Percentiles rank a stretch among this genome's conserved stretches.
Evolutionary conservation across 2,329 filamentous ascomycete species (phyloP).

Genomic region (Diatrype stigma): DNA sequence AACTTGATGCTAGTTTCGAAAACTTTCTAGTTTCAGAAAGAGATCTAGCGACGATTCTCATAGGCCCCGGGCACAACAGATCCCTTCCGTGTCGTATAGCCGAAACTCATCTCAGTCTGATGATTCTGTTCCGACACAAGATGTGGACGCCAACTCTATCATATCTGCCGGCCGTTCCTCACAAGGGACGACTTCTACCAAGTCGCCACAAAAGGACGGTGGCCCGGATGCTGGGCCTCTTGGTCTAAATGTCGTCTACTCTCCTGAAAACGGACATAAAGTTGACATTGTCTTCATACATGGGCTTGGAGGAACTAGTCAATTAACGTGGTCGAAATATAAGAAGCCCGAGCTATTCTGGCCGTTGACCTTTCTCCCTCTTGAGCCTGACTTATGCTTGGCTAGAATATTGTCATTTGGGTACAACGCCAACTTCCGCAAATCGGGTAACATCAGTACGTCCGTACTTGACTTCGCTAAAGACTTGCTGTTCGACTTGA

Average conservation of each 20-base stretch:
- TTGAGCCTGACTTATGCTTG: conserved; percentile 20
- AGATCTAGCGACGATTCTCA: neutral
- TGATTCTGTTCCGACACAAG: neutral
- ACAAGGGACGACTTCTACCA: neutral
- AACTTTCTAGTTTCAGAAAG: conserved; percentile 1
- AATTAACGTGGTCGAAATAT: conserved; percentile 27
- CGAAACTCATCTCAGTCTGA: neutral
- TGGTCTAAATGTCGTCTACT: conserved; percentile 14
- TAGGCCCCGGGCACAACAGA: neutral
- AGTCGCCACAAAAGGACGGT: neutral
- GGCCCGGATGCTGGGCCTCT: conserved; percentile 2
- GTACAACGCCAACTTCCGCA: conserved; percentile 25
- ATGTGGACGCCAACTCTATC: neutral
- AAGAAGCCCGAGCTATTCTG: conserved; percentile 25
- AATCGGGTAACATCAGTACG: conserved; percentile 12
- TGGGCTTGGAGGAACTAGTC: conserved; percentile 29
- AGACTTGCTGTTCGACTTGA: conserved; percentile 25
- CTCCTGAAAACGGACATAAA: conserved; percentile 9
- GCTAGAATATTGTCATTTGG: conserved; percentile 30
- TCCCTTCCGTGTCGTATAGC: neutral
- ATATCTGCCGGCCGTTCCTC: neutral
- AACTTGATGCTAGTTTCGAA: neutral
- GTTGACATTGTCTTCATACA: conserved; percentile 31
- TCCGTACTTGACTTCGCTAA: conserved; percentile 30
- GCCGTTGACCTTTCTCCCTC: conserved; percentile 26